Evolutionary conservation across 768 basidiomycete species (phyloP).

Genomic region (Rhodotorula paludigena): DNA sequence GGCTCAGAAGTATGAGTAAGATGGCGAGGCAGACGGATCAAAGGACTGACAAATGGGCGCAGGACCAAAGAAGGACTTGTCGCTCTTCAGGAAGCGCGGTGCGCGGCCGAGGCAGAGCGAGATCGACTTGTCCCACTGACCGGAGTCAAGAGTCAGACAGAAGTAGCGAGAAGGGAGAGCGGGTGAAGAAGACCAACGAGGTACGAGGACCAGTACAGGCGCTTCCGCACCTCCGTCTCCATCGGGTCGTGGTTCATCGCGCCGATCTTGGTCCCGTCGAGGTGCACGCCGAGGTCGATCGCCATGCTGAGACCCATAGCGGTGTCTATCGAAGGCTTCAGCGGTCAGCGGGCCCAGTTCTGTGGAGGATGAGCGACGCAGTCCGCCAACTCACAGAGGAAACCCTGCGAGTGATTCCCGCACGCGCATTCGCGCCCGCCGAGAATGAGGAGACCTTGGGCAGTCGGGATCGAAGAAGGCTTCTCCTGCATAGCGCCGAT

Average conservation of each 20-base stretch:
- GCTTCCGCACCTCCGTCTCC: slow-evolving; percentile 46
- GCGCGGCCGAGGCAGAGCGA: not conserved
- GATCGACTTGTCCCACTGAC: slow-evolving; percentile 3
- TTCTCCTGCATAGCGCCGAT: not conserved
- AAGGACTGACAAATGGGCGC: not conserved
- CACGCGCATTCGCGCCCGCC: not conserved
- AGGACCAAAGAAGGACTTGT: not conserved
- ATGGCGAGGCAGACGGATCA: too few relatives aligned
- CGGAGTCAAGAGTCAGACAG: not conserved
- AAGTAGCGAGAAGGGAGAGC: too few relatives aligned
- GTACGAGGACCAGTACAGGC: slow-evolving; percentile 46
- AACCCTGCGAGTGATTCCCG: slow-evolving; percentile 2
- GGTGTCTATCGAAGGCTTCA: too few relatives aligned
- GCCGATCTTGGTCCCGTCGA: not conserved
- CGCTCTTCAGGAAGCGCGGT: not conserved
- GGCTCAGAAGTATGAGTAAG: too few relatives aligned
- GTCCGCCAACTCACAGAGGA: not conserved
- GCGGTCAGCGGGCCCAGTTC: too few relatives aligned
- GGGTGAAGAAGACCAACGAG: not conserved
- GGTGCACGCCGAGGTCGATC: slow-evolving; percentile 7
- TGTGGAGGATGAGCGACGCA: too few relatives aligned
- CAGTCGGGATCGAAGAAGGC: not conserved
- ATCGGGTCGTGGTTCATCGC: slow-evolving; percentile 36
- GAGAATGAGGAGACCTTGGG: slow-evolving; percentile 4
- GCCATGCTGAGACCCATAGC: slow-evolving; percentile 1